Base-by-base conservation (phyloP, 495 filamentous ascomycete species). In the Barbatosphaeria neglecta region DNA sequence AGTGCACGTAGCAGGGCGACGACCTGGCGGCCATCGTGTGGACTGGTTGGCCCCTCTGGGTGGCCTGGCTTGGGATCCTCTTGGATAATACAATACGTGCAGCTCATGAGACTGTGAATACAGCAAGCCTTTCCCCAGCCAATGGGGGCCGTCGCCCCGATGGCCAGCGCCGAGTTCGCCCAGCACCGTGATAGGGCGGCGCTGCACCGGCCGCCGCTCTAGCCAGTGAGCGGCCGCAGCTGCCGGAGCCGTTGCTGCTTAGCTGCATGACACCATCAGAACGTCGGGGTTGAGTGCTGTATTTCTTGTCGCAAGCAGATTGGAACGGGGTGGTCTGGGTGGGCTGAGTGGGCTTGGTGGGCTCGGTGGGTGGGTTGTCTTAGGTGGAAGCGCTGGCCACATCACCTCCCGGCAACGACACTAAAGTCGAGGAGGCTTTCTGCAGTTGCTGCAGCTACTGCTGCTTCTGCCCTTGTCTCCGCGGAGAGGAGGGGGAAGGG, bases 21-120 rank as follows among this genome's bases (percentile, higher is more conserved):
- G 48, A 60, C 59, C 56, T 62, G 59, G 54, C 59, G 22, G 25
- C 42, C 37, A 22, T 38, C 50, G 37, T 57, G 54, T 62, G 59
- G 59, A 52, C 52, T 51, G 43, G 37, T 41, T 33, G 43, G 44
- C 50, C 48, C 50, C 51, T 50, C 25, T n/a, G n/a, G n/a, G n/a
- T n/a, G n/a, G n/a, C n/a, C n/a, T n/a, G n/a, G n/a, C n/a, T n/a
- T n/a, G n/a, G n/a, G n/a, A n/a, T n/a, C 56, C 48, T 22, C 44
- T 54, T 41, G 48, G 13, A 35, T 35, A 35, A 35, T 35, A 50
- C 37, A 20, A 37, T 38, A 31, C 44, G 51, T 59, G 59, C 59
- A 59, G 51, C 43, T 43, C 37, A 49, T 44, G 41, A 48, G 47
- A 41, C 39, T 41, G 1, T 41, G 20, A n/a, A n/a, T n/a, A n/a